Conservation (phyloP, 768 basidiomycete genomes). For the Cantharellus cinnabarinus region DNA sequence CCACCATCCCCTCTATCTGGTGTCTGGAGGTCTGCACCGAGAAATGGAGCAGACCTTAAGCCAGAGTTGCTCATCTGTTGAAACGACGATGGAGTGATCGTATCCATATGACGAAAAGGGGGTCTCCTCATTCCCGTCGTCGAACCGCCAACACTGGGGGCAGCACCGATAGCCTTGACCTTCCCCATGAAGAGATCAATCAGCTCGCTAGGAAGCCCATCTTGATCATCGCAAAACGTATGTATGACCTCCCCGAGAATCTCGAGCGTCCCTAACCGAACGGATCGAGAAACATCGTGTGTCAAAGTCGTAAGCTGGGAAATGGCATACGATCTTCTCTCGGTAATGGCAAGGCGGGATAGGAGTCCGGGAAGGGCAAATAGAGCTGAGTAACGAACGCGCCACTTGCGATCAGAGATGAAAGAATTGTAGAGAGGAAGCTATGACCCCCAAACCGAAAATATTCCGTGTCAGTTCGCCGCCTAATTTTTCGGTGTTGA, state of each 20-base stretch:
- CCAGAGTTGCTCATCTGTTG: too few relatives aligned
- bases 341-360: constrained; percentile 34
- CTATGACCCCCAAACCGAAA: constrained; percentile 20
- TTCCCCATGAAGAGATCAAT: constrained; percentile 56
- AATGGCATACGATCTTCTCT: constrained; percentile 44
- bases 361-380: constrained; percentile 71
- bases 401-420: constrained; percentile 46
- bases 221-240: constrained; percentile 40
- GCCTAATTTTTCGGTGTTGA: not conserved
- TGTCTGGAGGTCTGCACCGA: too few relatives aligned
- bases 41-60: too few relatives aligned
- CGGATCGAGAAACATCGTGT: constrained; percentile 38
- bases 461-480: constrained; percentile 2
- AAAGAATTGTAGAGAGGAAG: constrained; percentile 60
- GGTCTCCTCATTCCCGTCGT: too few relatives aligned
- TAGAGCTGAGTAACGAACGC: constrained; percentile 74
- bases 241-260: constrained; percentile 77
- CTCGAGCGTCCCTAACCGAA: constrained; percentile 66
- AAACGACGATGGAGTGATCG: too few relatives aligned
- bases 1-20: too few relatives aligned
- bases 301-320: constrained; percentile 43
- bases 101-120: too few relatives aligned
- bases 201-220: constrained; percentile 57
- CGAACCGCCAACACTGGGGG: too few relatives aligned
- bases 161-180: too few relatives aligned